A percentile compares a stretch with the other conserved stretches of the same genome.
These are phyloP conservation scores for Yamadazyma takamatsuzukensis DNA, from an alignment of 805 yeast species.

Conservation along the genomic window DNA sequence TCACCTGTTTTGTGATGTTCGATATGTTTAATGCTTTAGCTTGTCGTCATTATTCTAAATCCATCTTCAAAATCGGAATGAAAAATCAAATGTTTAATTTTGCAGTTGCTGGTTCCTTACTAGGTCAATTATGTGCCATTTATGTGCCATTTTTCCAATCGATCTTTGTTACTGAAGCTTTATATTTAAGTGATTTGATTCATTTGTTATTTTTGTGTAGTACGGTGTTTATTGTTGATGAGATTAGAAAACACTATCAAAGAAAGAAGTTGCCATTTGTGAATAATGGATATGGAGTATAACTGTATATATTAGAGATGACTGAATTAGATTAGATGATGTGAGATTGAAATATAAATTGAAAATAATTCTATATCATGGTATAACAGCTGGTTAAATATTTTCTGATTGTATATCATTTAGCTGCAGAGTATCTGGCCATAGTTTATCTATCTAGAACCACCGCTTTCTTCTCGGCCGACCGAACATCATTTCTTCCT, in stretches of 20 bases:
- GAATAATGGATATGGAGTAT: no score
- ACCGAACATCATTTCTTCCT: no score
- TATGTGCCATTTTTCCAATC: constrained; percentile 90
- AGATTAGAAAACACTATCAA: constrained; percentile 55
- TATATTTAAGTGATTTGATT: constrained; percentile 64
- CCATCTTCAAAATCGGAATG: constrained; percentile 78
- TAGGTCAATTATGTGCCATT: constrained; percentile 91
- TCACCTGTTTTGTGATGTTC: constrained; percentile 91
- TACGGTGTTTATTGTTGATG: constrained; percentile 83
- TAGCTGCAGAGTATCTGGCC: no score
- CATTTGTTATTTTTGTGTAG: constrained; percentile 65
- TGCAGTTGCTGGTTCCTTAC: constrained; percentile 82
- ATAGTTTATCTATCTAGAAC: no score
- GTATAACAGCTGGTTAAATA: no score
- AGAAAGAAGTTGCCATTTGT: constrained; percentile 13
- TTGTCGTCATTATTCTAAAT: constrained; percentile 84
- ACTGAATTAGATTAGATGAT: no score
- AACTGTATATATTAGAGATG: no score
- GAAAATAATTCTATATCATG: no score
- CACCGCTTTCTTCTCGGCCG: no score
- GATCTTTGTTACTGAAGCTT: constrained; percentile 92
- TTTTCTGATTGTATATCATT: no score
- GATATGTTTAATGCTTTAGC: constrained; percentile 97
- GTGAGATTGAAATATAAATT: no score
- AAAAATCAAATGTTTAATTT: constrained; percentile 86